Base-by-base conservation (phyloP, 1,139 yeast genomes). In the Sugiyamaella castrensis region DNA sequence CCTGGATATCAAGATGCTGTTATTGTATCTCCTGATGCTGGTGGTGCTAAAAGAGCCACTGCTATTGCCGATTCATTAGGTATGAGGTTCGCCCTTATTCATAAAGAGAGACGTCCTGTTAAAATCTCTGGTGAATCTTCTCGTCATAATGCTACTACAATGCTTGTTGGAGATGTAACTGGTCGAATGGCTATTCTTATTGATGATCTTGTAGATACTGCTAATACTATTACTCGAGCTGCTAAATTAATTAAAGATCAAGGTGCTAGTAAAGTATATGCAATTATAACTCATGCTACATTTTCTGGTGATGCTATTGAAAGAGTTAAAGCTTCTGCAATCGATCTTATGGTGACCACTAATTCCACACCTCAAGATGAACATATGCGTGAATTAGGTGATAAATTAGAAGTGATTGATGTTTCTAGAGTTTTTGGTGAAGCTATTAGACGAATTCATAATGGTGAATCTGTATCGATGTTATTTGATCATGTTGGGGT, bases 1-100 rank as follows among this genome's bases (percentile, higher is more conserved):
- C 91, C 94, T 13, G 71, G 85, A 57, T 87, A 81, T 65, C 79
- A 79, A 55, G 84, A 87, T 34, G 84, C 89, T 49, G 95, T 89
- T 10, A 81, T 91, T 58, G 96, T 91, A 29, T 87, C 96, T 0
- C 97, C 97, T 0, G 97, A 91, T 69, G 91, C 96, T 43, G 98
- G 98, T 63, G 98, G 98, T 54, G 98, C 98, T 44, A 92, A 92
- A 66, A 75, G 98, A 56, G 98, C 98, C 31, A 87, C 96, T 1
- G 84, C 92, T 1, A 79, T 92, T 55, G 98, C 98, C 1, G 99
- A 92, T 69, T 80, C 87, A 0, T 72, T 94, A 53, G 92, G 89
- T 16, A 80, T 94, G 72, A 79, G 91, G 31, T 91, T 94, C 73
- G 98, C 99, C 0, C 75, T 94, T 66, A 89, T 94, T 58, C 98